These are phyloP conservation scores for Candida multigemmis DNA, from an alignment of 805 yeast genomes.

Conservation along the genomic window DNA sequence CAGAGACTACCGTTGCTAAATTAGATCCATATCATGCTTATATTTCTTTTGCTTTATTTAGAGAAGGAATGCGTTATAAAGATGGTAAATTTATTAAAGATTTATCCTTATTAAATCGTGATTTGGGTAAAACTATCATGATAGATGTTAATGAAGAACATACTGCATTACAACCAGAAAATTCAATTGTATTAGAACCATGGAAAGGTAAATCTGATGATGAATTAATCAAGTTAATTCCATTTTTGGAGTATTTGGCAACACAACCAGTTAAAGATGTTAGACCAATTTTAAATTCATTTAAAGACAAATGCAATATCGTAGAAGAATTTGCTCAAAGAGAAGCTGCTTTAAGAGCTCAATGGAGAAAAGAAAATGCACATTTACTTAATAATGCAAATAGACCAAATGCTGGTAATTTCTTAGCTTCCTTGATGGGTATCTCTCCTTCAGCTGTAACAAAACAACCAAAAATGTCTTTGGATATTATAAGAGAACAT, in stretches of 20 bases:
- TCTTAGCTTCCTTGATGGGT: slow-evolving; percentile 59
- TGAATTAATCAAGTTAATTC: slow-evolving; percentile 69
- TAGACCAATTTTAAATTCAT: slow-evolving; percentile 76
- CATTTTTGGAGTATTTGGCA: slow-evolving; percentile 90
- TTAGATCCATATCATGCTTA: slow-evolving; percentile 91
- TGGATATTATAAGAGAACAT: slow-evolving; percentile 83
- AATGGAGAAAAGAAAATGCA: slow-evolving; percentile 50
- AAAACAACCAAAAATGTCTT: slow-evolving; percentile 63
- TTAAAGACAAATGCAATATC: slow-evolving; percentile 54
- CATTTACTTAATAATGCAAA: slow-evolving; percentile 19
- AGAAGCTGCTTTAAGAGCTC: slow-evolving; percentile 64
- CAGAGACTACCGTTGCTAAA: slow-evolving; percentile 77
- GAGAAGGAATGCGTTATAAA: slow-evolving; percentile 84
- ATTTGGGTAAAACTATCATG: slow-evolving; percentile 67
- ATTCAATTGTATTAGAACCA: slow-evolving; percentile 74
- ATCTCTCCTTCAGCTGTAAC: slow-evolving; percentile 37
- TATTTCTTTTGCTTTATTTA: slow-evolving; percentile 76
- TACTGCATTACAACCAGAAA: slow-evolving; percentile 81
- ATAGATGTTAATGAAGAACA: slow-evolving; percentile 71
- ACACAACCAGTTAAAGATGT: slow-evolving; percentile 82
- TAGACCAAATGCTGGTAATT: slow-evolving; percentile 37
- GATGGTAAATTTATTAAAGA: slow-evolving; percentile 90
- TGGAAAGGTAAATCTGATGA: slow-evolving; percentile 90
- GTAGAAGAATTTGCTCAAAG: slow-evolving; percentile 75
- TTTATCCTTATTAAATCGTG: slow-evolving; percentile 84